phyloP scores from a whole-genome alignment of 1,139 yeast species.

The Pichia sp. region DNA sequence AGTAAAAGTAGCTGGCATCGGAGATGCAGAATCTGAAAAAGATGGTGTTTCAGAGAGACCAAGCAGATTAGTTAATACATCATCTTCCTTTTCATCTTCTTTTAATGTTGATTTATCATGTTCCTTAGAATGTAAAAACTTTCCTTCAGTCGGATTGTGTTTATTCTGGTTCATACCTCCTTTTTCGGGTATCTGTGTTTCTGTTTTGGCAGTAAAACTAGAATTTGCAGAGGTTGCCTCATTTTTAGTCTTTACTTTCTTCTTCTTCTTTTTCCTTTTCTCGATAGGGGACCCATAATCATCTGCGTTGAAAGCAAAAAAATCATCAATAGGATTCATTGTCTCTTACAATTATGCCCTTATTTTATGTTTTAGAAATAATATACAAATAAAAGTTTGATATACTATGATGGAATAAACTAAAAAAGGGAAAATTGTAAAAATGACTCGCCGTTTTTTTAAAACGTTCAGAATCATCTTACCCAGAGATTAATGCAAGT shows the following conservation, averaged over 20 bases:
- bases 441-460: too few relatives aligned
- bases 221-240: neutral
- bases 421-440: too few relatives aligned
- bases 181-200: too few relatives aligned
- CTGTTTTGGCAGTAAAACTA: neutral
- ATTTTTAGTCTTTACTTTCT: conserved; percentile 5
- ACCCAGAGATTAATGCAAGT: too few relatives aligned
- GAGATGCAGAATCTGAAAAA: neutral
- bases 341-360: too few relatives aligned
- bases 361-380: too few relatives aligned
- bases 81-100: conserved; percentile 3
- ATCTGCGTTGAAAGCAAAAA: conserved; percentile 11
- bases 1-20: neutral
- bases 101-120: neutral
- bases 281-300: neutral
- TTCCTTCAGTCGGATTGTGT: too few relatives aligned
- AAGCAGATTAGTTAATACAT: conserved; percentile 1
- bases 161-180: too few relatives aligned
- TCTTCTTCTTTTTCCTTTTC: conserved; percentile 8
- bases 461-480: too few relatives aligned
- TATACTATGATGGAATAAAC: too few relatives aligned
- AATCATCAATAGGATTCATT: conserved; percentile 9
- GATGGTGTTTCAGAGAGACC: conserved; percentile 8
- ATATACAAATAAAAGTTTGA: too few relatives aligned
- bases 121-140: too few relatives aligned